Percentiles rank a stretch among this genome's conserved stretches.
These are phyloP conservation scores for Talaromyces sp. DNA, from an alignment of 2,329 filamentous ascomycete species.

Conservation along the genomic window DNA sequence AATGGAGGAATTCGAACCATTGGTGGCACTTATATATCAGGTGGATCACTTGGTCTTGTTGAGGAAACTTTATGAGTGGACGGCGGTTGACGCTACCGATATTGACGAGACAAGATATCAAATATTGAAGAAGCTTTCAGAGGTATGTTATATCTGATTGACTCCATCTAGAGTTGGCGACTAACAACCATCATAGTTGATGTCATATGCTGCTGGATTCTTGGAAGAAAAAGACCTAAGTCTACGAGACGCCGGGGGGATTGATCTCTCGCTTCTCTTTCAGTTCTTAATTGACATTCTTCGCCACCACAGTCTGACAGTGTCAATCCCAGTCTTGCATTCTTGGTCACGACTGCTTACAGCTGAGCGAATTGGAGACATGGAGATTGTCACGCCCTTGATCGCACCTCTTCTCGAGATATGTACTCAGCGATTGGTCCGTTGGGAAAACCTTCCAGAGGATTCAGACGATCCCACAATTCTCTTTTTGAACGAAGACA, in stretches of 20 bases:
- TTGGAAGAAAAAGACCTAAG: slow-evolving; percentile 69
- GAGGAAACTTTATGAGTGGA: slow-evolving; percentile 72
- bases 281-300: slow-evolving; percentile 73
- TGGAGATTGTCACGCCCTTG: slow-evolving; percentile 52
- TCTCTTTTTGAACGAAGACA: slow-evolving; percentile 82
- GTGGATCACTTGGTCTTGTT: slow-evolving; percentile 65
- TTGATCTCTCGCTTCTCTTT: slow-evolving; percentile 70
- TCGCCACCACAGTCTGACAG: slow-evolving; percentile 78
- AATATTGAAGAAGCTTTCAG: slow-evolving; percentile 87
- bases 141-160: slow-evolving; percentile 50
- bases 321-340: slow-evolving; percentile 88
- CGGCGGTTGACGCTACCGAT: slow-evolving; percentile 69
- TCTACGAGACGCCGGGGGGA: slow-evolving; percentile 50
- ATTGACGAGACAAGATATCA: slow-evolving; percentile 89
- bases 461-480: slow-evolving; percentile 74
- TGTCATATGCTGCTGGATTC: slow-evolving; percentile 79
- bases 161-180: background rate
- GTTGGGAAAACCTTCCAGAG: slow-evolving; percentile 80
- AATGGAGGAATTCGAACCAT: slow-evolving; percentile 69
- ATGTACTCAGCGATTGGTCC: slow-evolving; percentile 75
- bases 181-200: slow-evolving; percentile 52
- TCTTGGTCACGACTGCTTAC: slow-evolving; percentile 80
- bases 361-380: slow-evolving; percentile 60
- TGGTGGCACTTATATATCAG: slow-evolving; percentile 74
- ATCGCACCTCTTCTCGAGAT: slow-evolving; percentile 74